Conservation (phyloP, 495 filamentous ascomycete species). For the Letharia columbiana region DNA sequence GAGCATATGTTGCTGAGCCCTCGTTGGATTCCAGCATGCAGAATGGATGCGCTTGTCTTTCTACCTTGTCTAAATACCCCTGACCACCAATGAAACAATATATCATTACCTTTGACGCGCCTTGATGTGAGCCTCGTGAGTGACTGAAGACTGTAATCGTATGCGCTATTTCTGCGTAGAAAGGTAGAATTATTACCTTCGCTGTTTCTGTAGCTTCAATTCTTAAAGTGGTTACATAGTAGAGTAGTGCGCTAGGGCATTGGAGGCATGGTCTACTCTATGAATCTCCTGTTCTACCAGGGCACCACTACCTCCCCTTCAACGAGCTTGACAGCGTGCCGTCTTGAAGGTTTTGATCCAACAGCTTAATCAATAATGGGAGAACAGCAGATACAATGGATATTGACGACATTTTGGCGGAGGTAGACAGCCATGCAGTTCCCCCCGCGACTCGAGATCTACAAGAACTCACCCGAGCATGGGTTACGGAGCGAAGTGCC, state of each 20-base stretch:
- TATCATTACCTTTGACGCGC: neutral
- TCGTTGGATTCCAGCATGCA: slow-evolving; percentile 4
- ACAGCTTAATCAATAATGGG: slow-evolving; percentile 1
- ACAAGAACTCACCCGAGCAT: slow-evolving; percentile 80
- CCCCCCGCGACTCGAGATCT: slow-evolving; percentile 63
- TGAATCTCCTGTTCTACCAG: neutral
- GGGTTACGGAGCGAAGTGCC: slow-evolving; percentile 83
- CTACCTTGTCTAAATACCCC: slow-evolving; percentile 8
- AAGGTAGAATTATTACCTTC: too few species aligned
- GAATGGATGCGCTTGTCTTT: slow-evolving; percentile 5
- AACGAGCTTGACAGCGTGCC: neutral
- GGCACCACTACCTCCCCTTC: neutral
- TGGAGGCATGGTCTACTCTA: neutral
- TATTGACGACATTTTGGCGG: slow-evolving; percentile 80
- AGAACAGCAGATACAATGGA: slow-evolving; percentile 48
- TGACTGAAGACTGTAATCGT: neutral
- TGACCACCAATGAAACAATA: slow-evolving; percentile 1
- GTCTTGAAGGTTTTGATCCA: too few species aligned
- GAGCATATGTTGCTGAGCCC: neutral
- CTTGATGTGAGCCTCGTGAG: neutral
- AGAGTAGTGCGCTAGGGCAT: neutral
- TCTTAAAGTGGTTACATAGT: neutral
- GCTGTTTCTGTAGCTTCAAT: neutral
- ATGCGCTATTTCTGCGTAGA: neutral
- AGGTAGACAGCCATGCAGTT: slow-evolving; percentile 56